Base-by-base conservation (phyloP, 2,329 filamentous ascomycete species). In the Fusarium aywerte region DNA sequence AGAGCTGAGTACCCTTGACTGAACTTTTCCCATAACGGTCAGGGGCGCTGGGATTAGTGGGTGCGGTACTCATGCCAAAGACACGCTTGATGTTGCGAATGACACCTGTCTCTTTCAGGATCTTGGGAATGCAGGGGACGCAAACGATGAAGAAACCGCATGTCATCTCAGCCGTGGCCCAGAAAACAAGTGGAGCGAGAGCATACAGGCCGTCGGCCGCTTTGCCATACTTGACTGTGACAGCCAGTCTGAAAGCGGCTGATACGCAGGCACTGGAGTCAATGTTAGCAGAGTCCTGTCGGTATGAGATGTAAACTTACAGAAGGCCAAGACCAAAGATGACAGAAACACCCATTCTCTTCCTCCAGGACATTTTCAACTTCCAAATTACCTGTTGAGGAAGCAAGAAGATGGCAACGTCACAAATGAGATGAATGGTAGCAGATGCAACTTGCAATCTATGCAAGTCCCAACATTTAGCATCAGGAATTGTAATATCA, bases 381-480 rank as follows among this genome's bases (percentile, higher is more conserved):
- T 50, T 65, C 75, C 74, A 77, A 29, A 78, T 76, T 5, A 73
- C 58, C 36, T 59, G 53, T 47, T 77, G 75, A 4, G 76, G 76
- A 1, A 78, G 67, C 4, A 75, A 29, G 15, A 78, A 45, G 32
- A 77, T 77, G 29, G 65, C 39, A 2, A 75, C 33, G 43, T 78
- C 76, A 16, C 55, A 53, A 5, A 38, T 12, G 9, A 62, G 7
- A 8, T 62, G 58, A 5, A 60, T 42, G 1, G 39, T 43, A 6
- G 55, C 58, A 15, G 55, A 60, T 3, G 55, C 38, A 13, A 62
- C 45, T 13, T 60, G 55, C 0, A 60, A 21, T 2, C 36, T 43
- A 12, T 44, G 40, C 40, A 62, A 36, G 9, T 62, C 35, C 15
- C 38, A 62, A 11, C 58, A 54, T 6, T 62, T 62, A 4, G 45